Conservation (phyloP, 345 rosid species). For the Corchorus capsularis region DNA sequence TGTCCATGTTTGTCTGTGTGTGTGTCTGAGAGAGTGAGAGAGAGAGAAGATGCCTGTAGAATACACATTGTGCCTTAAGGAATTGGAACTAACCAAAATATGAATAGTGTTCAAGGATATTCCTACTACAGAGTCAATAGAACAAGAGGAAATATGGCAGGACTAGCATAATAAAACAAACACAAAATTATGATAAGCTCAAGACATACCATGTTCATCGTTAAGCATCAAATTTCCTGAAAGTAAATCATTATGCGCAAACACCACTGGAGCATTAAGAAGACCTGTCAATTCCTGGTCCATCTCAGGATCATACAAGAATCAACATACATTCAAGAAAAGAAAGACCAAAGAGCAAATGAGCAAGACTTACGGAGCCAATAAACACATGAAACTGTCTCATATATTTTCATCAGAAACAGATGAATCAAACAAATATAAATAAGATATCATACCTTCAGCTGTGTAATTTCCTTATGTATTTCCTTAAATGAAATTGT, state of each 20-base stretch:
- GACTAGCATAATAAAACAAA: not conserved
- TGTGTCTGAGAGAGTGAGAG: not conserved
- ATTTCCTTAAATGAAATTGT: constrained; percentile 74
- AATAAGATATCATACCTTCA: constrained; percentile 52
- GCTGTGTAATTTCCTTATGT: constrained; percentile 63
- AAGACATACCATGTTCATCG: constrained; percentile 72
- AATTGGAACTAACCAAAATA: not conserved
- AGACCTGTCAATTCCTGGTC: constrained; percentile 79
- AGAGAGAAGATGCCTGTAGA: not conserved
- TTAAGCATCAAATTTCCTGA: constrained; percentile 92
- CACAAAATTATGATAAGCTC: not conserved
- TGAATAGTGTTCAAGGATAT: not conserved
- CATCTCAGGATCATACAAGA: constrained; percentile 33
- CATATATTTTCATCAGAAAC: not conserved
- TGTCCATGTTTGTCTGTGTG: too few relatives aligned
- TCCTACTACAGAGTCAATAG: not conserved
- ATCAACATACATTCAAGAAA: constrained; percentile 19
- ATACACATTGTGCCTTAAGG: not conserved
- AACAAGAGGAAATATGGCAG: not conserved
- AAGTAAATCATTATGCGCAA: constrained; percentile 92
- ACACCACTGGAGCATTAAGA: constrained; percentile 83
- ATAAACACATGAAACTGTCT: not conserved
- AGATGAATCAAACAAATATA: constrained; percentile 3
- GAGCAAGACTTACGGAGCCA: not conserved
- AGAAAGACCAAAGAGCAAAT: not conserved